Conservation (phyloP, 306 rosid species). For the Vicia faba region DNA sequence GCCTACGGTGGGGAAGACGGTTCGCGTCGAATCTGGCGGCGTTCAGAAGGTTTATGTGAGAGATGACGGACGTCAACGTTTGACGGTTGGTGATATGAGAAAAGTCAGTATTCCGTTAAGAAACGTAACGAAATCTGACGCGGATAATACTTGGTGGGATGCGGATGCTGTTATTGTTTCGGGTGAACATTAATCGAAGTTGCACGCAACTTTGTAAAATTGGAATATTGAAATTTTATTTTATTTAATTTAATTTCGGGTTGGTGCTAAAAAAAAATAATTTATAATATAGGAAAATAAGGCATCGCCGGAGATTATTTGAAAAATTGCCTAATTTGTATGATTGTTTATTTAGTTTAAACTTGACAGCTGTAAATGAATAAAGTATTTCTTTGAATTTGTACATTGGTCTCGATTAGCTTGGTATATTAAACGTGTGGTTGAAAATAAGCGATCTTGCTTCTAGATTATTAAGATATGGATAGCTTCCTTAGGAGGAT, state of each 20-base stretch:
- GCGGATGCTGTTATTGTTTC: constrained; percentile 49
- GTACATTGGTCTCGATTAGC: neutral
- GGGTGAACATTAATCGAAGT: constrained; percentile 33
- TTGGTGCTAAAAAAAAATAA: constrained; percentile 11
- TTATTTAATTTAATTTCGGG: neutral
- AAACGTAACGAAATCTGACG: constrained; percentile 50
- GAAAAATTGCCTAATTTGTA: constrained; percentile 19
- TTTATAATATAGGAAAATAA: neutral
- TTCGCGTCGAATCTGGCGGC: constrained; percentile 59
- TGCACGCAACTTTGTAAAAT: constrained; percentile 32
- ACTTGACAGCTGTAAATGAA: constrained; percentile 33
- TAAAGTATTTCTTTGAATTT: constrained; percentile 11
- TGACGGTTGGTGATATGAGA: constrained; percentile 74
- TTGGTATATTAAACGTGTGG: constrained; percentile 1
- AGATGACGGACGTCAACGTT: constrained; percentile 45
- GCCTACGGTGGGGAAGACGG: constrained; percentile 53
- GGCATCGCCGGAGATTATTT: neutral
- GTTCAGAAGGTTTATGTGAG: constrained; percentile 63
- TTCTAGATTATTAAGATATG: neutral
- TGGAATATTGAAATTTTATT: constrained; percentile 16
- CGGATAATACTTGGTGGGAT: constrained; percentile 71
- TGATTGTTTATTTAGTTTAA: neutral
- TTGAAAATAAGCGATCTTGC: neutral
- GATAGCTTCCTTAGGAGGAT: too few species aligned
- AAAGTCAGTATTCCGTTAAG: constrained; percentile 60